Base-by-base conservation (phyloP, 2,329 filamentous ascomycete genomes). In the Leptographium radiaticola region DNA sequence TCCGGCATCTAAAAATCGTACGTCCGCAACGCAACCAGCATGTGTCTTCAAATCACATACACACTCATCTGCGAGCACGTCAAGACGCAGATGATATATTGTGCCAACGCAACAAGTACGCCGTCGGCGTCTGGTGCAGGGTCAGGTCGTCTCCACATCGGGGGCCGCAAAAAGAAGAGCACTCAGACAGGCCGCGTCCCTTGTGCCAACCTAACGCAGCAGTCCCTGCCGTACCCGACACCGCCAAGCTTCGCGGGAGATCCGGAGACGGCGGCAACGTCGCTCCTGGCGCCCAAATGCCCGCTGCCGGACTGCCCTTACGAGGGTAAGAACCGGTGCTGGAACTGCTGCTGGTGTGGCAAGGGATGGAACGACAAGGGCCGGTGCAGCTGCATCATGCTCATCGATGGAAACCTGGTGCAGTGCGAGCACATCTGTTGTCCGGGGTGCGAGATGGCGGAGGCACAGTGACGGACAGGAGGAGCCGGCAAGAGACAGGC, bases 331-430 rank as follows among this genome's bases (percentile, higher is more conserved):
- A 71, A 73, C 54, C 68, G 75, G 36, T 69, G 63, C 57, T 79
- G 75, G 75, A 75, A 75, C 63, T 78, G 75, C 63, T 78, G 75
- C 63, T 77, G 74, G 74, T 78, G 75, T 55, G 75, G 75, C 33
- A 76, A 77, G 60, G 66, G 67, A n/a, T 71, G 71, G 68, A 78
- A 79, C 59, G 67, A 68, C 46, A 64, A 66, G 31, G 75, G 74
- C 6, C 69, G 74, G 31, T 78, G 75, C 64, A 70, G 70, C 58
- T 75, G 73, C 62, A 65, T 75, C 62, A 77, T 77, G 75, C 71
- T 77, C 53, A 69, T 73, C 49, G 72, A 76, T 44, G 71, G 74
- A 18, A 71, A 68, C 54, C 64, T 70, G 58, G 73, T 74, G 55
- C 70, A 68, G 53, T 79, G 75, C 60, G 74, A 76, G 62, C 75